Conservation (phyloP, 352 stramenopile species). For the Pelagophyceae sp. region DNA sequence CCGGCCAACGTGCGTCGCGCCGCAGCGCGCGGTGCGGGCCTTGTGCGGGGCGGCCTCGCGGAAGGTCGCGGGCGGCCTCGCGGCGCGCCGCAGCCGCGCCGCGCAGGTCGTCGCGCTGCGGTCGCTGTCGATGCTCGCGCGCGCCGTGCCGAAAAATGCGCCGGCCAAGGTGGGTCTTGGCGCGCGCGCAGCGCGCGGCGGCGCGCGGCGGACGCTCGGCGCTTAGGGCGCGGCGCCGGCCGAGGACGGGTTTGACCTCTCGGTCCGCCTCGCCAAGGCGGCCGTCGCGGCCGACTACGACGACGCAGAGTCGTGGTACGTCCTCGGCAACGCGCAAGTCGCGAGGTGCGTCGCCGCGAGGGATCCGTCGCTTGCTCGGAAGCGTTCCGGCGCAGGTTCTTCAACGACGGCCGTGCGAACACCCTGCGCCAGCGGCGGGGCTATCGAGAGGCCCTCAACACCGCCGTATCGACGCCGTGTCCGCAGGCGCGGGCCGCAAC, state of each 20-base stretch:
- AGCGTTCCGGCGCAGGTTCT: too few relatives aligned
- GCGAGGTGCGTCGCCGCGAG: constrained; percentile 20
- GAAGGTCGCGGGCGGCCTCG: not conserved
- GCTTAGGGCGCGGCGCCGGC: not conserved
- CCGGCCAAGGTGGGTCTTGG: too few relatives aligned
- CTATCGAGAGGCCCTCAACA: too few relatives aligned
- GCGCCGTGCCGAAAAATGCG: not conserved
- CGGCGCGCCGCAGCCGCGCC: too few relatives aligned
- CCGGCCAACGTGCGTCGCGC: not conserved
- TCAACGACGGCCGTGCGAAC: too few relatives aligned
- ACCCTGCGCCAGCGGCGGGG: too few relatives aligned
- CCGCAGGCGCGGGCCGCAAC: not conserved
- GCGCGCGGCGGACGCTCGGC: constrained; percentile 12
- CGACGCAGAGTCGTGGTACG: constrained; percentile 32
- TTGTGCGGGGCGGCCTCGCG: not conserved
- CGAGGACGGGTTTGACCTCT: not conserved
- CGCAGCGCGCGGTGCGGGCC: not conserved
- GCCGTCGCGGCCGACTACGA: constrained; percentile 20
- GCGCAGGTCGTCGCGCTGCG: not conserved
- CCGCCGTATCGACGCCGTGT: too few relatives aligned
- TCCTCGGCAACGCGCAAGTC: constrained; percentile 29
- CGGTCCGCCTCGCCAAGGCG: constrained; percentile 15
- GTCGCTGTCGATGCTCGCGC: constrained; percentile 25
- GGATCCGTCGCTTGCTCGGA: too few relatives aligned
- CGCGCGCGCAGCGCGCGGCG: too few relatives aligned